A percentile compares a stretch with the other conserved stretches of the same genome.
Evolutionary conservation across 192 early-diverging fungal genomes (phyloP).

Genomic region (Rhizophagus sp.): DNA sequence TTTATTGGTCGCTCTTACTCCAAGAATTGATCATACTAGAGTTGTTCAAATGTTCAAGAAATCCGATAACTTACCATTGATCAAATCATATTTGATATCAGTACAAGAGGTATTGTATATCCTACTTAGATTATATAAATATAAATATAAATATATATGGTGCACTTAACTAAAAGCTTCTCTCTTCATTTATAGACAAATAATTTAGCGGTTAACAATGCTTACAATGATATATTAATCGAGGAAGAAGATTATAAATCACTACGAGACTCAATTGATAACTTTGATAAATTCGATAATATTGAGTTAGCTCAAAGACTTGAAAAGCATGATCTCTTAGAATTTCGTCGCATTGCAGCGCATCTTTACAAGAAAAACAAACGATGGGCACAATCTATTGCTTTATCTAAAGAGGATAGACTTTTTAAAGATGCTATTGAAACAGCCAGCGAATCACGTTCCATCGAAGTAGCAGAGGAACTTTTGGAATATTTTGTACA

Average conservation of each 20-base stretch:
- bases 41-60: conserved; percentile 98
- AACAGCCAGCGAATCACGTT: conserved; percentile 90
- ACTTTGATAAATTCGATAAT: conserved; percentile 94
- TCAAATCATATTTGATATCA: conserved; percentile 94
- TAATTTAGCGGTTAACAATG: conserved; percentile 93
- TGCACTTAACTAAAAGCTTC: neutral
- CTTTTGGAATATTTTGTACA: conserved; percentile 95
- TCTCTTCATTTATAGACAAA: conserved; percentile 57
- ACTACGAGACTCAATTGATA: conserved; percentile 91
- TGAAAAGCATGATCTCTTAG: conserved; percentile 95
- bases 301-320: conserved; percentile 86
- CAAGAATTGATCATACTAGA: conserved; percentile 94
- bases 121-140: neutral
- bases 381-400: conserved; percentile 94
- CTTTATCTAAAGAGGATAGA: conserved; percentile 94
- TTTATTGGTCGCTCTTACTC: conserved; percentile 82
- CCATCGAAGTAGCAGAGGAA: conserved; percentile 90
- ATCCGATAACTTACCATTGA: conserved; percentile 95
- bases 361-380: conserved; percentile 96
- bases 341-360: conserved; percentile 97
- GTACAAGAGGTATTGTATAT: conserved; percentile 74
- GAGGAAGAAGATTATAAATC: conserved; percentile 98
- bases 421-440: conserved; percentile 99
- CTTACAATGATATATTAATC: conserved; percentile 94
- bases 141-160: neutral